phyloP scores from a whole-genome alignment of 768 basidiomycete genomes.

The Galerina sulciceps region DNA sequence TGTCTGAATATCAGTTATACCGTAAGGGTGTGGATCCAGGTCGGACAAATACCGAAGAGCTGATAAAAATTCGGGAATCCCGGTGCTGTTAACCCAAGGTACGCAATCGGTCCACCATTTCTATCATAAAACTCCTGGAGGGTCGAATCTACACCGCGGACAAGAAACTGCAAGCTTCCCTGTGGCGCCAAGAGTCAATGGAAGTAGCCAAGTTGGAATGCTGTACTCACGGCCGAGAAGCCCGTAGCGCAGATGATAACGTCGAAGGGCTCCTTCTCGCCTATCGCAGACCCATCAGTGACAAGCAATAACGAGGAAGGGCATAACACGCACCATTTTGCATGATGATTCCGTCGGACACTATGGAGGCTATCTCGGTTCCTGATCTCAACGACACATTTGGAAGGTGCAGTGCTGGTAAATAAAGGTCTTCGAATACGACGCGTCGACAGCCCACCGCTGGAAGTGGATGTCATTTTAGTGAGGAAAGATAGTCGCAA shows the following conservation, averaged over 20 bases:
- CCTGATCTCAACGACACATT: constrained; percentile 48
- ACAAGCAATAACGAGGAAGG: neutral
- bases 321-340: constrained; percentile 32
- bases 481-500: neutral
- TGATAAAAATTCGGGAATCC: constrained; percentile 52
- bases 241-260: constrained; percentile 46
- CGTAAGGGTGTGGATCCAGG: no score
- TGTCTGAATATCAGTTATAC: constrained; percentile 9
- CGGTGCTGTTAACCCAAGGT: constrained; percentile 45
- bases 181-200: constrained; percentile 9
- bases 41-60: constrained; percentile 34
- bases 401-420: constrained; percentile 44
- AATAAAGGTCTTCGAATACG: constrained; percentile 52
- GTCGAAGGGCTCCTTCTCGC: constrained; percentile 39
- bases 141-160: constrained; percentile 33
- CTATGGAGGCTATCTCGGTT: constrained; percentile 42
- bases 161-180: constrained; percentile 38
- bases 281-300: constrained; percentile 22
- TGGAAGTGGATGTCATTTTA: constrained; percentile 15
- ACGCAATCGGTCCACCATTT: constrained; percentile 46
- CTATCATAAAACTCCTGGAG: constrained; percentile 43
- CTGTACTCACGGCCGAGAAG: constrained; percentile 23
- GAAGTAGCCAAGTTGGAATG: neutral
- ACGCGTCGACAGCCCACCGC: constrained; percentile 59
- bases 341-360: constrained; percentile 47